Percentiles rank a stretch among this genome's conserved stretches.
Evolutionary conservation across 768 basidiomycete species (phyloP).

Genomic region (Collybiopsis luxurians): DNA sequence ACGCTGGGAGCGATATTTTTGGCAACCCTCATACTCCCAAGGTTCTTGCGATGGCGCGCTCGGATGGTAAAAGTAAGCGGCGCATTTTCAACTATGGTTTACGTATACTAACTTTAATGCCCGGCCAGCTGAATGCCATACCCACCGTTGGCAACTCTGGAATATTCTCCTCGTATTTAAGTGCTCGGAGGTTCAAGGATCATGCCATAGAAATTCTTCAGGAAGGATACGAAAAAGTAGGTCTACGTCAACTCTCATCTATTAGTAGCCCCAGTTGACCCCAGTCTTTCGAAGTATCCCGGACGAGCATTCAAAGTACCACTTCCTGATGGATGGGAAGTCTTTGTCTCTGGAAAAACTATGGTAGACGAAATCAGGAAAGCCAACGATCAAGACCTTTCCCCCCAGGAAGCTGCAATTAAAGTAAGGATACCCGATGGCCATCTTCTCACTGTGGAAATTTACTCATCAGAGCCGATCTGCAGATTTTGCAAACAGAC

Average conservation of each 20-base stretch:
- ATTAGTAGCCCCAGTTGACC: neutral
- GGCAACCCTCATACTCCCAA: neutral
- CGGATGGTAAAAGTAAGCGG: neutral
- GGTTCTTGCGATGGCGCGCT: neutral
- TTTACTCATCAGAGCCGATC: too few relatives aligned
- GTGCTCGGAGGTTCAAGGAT: neutral
- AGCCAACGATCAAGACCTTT: neutral
- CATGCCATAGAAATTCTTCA: neutral
- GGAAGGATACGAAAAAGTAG: neutral
- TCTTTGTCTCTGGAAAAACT: neutral
- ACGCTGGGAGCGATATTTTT: too few relatives aligned
- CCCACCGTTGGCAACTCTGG: neutral
- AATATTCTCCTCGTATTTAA: neutral
- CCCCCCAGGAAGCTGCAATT: neutral
- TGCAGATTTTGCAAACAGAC: slow-evolving; percentile 5
- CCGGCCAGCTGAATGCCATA: neutral
- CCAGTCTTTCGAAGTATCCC: neutral
- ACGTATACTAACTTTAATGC: neutral
- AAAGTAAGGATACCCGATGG: neutral
- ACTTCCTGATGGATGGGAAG: neutral
- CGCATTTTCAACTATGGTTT: neutral
- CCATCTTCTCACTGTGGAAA: neutral
- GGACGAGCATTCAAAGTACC: neutral
- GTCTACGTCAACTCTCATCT: neutral
- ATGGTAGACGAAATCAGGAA: neutral